phyloP scores from a whole-genome alignment of 345 rosid genomes.

The Atalantia buxifolia region DNA sequence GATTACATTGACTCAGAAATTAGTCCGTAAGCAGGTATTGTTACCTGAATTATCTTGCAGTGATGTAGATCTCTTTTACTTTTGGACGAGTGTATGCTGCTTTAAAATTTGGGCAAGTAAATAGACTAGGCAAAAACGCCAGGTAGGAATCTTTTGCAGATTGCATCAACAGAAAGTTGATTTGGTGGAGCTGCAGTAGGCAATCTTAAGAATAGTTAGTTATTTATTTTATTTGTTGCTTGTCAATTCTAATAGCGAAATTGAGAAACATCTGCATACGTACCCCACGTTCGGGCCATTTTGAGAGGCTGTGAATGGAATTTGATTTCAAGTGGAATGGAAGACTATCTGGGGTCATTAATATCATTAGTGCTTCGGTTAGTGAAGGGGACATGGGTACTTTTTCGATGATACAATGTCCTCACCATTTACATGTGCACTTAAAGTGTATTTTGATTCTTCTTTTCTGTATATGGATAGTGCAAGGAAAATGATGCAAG shows the following conservation, averaged over 20 bases:
- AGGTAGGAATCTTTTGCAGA: background rate
- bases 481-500: background rate
- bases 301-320: background rate
- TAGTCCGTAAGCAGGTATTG: background rate
- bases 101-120: background rate
- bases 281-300: background rate
- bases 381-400: background rate
- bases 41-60: background rate
- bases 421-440: background rate
- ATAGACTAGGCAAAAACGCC: background rate
- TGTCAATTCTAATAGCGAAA: background rate
- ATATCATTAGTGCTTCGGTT: background rate
- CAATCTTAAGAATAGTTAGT: background rate
- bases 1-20: background rate
- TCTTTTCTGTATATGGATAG: background rate
- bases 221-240: background rate
- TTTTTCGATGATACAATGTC: background rate
- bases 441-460: background rate
- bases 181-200: background rate
- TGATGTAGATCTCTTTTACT: background rate
- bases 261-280: background rate
- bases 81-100: background rate
- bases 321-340: constrained; percentile 8
- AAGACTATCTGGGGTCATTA: background rate
- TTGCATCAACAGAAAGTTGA: background rate